Evolutionary conservation across 345 rosid species (phyloP), one percentile per base, ranked within the genome.

Genomic region (Eucalyptus sp.): DNA sequence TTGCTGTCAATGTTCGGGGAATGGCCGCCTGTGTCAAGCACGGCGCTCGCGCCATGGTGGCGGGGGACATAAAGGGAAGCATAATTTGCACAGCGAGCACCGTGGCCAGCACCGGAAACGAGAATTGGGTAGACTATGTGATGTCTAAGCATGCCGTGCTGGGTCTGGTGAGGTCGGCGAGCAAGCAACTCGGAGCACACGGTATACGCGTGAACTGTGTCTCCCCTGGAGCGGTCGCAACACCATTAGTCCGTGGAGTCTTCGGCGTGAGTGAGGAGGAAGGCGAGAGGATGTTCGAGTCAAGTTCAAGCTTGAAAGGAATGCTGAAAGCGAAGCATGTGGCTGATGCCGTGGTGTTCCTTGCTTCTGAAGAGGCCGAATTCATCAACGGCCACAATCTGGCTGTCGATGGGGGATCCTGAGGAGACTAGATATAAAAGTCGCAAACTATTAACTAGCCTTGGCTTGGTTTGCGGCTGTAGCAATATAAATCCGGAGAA

Each of bases 141-240:
- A 91, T 94, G 94, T 90, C 94, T 5, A 93, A 93, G 90, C 91
- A 91, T 16, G 95, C 93, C 10, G 92, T 94, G 46, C 20, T 93
- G n/a, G 94, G 93, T 10, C 50, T 91, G 86, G 89, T 93, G 86
- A 91, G 91, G 80, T 33, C 80, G 7, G 44, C 80, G 2, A 68
- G 80, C 24, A 33, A 68, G 80, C 80, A 68, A 33, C 80, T 68
- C 0, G 80, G 80, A 68, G 80, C 25, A 5, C 17, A 33, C 4
- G 76, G 76, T 15, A 66, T 66, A n/a, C 76, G 76, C 7, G 76
- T 66, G 76, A 66, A 66, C 76, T 66, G 76, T 16, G 76, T 66
- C 76, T 66, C 76, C 18, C 80, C 44, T 2, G 80, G 80, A 68
- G 89, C 87, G 8, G 89, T 92, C 66, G 88, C 79, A 7, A 92